phyloP scores from a whole-genome alignment of 306 rosid genomes.

The Castanea sativa region DNA sequence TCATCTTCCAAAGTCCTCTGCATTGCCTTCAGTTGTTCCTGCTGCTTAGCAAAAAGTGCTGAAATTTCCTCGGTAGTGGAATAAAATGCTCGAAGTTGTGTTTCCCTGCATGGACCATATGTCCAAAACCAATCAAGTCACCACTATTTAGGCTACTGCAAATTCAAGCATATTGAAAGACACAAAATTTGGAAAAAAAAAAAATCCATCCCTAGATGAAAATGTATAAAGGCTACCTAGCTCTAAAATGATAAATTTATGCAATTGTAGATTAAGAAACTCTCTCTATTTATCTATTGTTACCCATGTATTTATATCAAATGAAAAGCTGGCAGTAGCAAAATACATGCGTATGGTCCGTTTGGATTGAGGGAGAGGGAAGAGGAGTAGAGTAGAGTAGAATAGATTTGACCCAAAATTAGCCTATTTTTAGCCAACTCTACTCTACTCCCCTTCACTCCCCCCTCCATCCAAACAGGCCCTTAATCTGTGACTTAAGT shows the following conservation, averaged over 20 bases:
- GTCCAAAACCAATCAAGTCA: not conserved
- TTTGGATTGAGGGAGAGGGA: too few species aligned
- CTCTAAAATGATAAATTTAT: too few species aligned
- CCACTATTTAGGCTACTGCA: conserved; percentile 1
- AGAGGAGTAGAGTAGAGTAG: too few species aligned
- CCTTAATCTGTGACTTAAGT: not conserved
- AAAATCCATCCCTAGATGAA: not conserved
- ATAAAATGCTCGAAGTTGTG: conserved; percentile 88
- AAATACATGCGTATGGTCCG: not conserved
- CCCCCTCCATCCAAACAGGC: too few species aligned
- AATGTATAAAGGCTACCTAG: not conserved
- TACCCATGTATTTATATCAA: not conserved
- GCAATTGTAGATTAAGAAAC: not conserved
- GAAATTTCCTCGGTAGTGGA: conserved; percentile 96
- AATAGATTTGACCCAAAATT: too few species aligned
- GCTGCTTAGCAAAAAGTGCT: conserved; percentile 72
- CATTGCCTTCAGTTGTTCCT: conserved; percentile 89
- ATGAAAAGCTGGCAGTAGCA: not conserved
- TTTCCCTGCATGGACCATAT: conserved; percentile 58
- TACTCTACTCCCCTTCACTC: too few species aligned
- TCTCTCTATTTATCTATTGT: not conserved
- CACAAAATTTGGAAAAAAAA: conserved; percentile 21
- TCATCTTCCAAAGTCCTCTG: conserved; percentile 91
- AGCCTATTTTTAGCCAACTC: too few species aligned
- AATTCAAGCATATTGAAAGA: not conserved